A percentile compares a stretch with the other conserved stretches of the same genome.
phyloP scores from a whole-genome alignment of 805 yeast species.

The Middelhovenomyces tepae region DNA sequence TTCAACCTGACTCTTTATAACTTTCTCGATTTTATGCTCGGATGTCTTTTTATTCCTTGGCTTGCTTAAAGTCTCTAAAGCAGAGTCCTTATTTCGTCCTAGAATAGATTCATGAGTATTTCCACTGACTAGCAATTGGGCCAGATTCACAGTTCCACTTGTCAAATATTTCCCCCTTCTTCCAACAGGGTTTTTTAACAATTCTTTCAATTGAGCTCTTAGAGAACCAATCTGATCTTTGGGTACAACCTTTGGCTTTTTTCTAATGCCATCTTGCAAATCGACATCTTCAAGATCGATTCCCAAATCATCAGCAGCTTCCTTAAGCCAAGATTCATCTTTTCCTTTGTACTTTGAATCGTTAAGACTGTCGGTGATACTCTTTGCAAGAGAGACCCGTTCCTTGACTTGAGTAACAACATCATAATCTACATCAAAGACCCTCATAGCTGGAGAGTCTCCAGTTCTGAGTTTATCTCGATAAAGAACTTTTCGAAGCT shows the following conservation, averaged over 20 bases:
- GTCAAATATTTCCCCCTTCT: conserved; percentile 63
- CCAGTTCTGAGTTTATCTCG: conserved; percentile 29
- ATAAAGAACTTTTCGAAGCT: conserved; percentile 48
- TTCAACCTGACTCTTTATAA: neutral
- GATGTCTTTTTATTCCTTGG: neutral
- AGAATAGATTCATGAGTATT: conserved; percentile 57
- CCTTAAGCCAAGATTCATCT: conserved; percentile 66
- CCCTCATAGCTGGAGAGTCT: conserved; percentile 42
- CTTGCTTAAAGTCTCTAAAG: conserved; percentile 37
- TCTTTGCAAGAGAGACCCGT: conserved; percentile 59
- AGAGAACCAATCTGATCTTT: conserved; percentile 40
- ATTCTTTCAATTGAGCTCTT: conserved; percentile 43
- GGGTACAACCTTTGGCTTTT: conserved; percentile 33
- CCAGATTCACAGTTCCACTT: conserved; percentile 59
- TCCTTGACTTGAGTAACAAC: conserved; percentile 61
- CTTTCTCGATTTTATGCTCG: neutral
- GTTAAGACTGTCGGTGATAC: conserved; percentile 64
- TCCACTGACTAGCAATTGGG: conserved; percentile 64
- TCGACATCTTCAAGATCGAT: conserved; percentile 72
- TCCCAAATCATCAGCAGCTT: conserved; percentile 92
- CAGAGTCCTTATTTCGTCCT: conserved; percentile 62
- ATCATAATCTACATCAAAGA: conserved; percentile 69
- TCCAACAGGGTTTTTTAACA: conserved; percentile 49
- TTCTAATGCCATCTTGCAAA: conserved; percentile 44
- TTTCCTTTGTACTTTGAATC: conserved; percentile 42